Conservation (phyloP, 306 rosid genomes). For the Begonia masoniana region DNA sequence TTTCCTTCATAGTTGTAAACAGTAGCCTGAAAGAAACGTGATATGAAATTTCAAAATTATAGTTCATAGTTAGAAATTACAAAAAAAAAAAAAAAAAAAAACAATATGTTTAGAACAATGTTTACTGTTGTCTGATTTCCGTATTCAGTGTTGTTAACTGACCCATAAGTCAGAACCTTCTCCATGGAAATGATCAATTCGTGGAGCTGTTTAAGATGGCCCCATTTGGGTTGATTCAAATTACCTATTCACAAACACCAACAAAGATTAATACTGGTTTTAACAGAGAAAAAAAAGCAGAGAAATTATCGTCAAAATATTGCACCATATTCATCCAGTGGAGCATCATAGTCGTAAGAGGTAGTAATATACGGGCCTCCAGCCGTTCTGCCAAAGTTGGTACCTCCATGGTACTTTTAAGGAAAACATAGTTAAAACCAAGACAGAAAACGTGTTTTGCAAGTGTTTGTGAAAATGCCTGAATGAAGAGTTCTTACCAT, state of each 20-base stretch:
- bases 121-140: slow-evolving; percentile 26
- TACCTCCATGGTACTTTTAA: slow-evolving; percentile 46
- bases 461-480: not conserved
- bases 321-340: slow-evolving; percentile 42
- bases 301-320: not conserved
- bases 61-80: not conserved
- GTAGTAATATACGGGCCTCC: slow-evolving; percentile 51
- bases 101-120: not conserved
- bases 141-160: slow-evolving; percentile 16
- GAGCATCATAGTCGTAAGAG: slow-evolving; percentile 51
- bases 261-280: not conserved
- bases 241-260: slow-evolving; percentile 10
- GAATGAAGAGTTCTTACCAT: slow-evolving; percentile 20
- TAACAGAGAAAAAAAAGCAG: not conserved
- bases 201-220: slow-evolving; percentile 44
- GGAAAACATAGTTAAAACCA: not conserved
- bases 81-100: not conserved
- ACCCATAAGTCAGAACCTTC: slow-evolving; percentile 19
- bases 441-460: no score
- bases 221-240: slow-evolving; percentile 45
- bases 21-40: slow-evolving; percentile 20
- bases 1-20: slow-evolving; percentile 20
- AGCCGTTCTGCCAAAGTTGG: slow-evolving; percentile 45
- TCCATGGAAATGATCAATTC: slow-evolving; percentile 32
- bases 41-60: not conserved